These are phyloP conservation scores for Xanthoparmelia taractica DNA, from an alignment of 495 filamentous ascomycete genomes.

Conservation along the genomic window DNA sequence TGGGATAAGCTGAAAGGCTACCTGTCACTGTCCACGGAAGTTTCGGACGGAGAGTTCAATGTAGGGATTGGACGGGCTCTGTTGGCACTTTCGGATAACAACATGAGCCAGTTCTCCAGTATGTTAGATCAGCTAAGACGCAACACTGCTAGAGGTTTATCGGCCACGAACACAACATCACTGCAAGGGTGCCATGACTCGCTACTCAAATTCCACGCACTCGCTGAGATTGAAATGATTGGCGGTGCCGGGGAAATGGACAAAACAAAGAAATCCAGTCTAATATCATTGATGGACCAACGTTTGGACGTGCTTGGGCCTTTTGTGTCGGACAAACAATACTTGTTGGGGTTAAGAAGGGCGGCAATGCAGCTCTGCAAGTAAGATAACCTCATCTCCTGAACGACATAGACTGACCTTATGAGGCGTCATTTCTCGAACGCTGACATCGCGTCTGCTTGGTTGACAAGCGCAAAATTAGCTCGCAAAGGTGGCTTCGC, in stretches of 20 bases:
- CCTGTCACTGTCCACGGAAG: slow-evolving; percentile 45
- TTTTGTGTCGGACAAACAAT: slow-evolving; percentile 86
- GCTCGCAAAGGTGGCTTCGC: slow-evolving; percentile 76
- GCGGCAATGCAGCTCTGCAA: slow-evolving; percentile 71
- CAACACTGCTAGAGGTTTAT: slow-evolving; percentile 63
- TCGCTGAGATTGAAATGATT: slow-evolving; percentile 82
- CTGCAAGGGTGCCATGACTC: slow-evolving; percentile 72
- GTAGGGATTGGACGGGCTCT: slow-evolving; percentile 68
- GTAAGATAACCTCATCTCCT: slow-evolving; percentile 37
- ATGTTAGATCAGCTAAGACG: slow-evolving; percentile 59
- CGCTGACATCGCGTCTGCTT: slow-evolving; percentile 69
- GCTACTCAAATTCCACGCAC: slow-evolving; percentile 74
- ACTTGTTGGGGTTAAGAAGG: slow-evolving; percentile 77
- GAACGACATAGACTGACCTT: slow-evolving; percentile 11
- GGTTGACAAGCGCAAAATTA: slow-evolving; percentile 78
- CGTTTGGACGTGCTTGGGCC: slow-evolving; percentile 79
- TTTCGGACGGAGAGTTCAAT: slow-evolving; percentile 67
- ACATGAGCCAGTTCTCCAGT: slow-evolving; percentile 47
- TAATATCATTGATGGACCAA: slow-evolving; percentile 56
- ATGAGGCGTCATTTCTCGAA: slow-evolving; percentile 44
- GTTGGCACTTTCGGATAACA: slow-evolving; percentile 50
- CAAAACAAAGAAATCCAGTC: slow-evolving; percentile 31
- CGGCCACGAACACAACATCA: slow-evolving; percentile 64
- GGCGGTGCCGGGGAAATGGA: slow-evolving; percentile 40
- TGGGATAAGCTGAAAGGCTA: slow-evolving; percentile 71